Base-by-base conservation (phyloP, 2,329 filamentous ascomycete species). In the Penicillium sp. region DNA sequence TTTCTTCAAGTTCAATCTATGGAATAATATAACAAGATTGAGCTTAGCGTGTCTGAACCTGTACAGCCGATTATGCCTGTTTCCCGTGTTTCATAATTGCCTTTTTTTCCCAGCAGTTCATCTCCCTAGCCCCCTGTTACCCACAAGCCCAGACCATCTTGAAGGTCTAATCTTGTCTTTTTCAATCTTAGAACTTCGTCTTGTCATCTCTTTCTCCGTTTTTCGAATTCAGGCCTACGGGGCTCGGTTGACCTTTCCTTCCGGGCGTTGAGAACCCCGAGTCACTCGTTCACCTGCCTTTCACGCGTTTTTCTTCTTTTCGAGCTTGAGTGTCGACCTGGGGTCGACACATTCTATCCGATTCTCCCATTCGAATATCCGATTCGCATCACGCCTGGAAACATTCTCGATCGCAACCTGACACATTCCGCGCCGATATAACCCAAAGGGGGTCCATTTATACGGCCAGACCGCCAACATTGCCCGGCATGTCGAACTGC, bases 401-500 rank as follows among this genome's bases (percentile, higher is more conserved):
- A 48, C 31, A 35, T 55, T 48, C 43, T 51, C 50, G 47, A 44
- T 56, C 53, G 52, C 41, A 49, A 47, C n/a, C 49, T 66, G 64
- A 66, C 65, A 64, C 60, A 62, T 63, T 68, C 59, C 49, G 47
- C 59, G 58, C 57, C 58, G 49, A 33, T 39, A 42, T 42, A 50
- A 44, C 12, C 33, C 29, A 29, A 35, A 41, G 27, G 12, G 41
- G 42, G 3, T 42, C 23, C 21, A 33, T 47, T 33, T 36, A 36
- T 41, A 52, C 38, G 44, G 45, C 55, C 41, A 19, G 35, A 51
- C 53, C 21, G 49, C 49, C 50, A 68, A 36, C 41, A 70, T 71
- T 36, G 63, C 69, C 61, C 64, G 62, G 60, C 49, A 77, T 77
- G 75, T 62, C 73, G 27, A 63, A 51, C 60, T 81, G 91, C 73